Percentiles rank a stretch among this genome's conserved stretches.
Evolutionary conservation across 352 stramenopile genomes (phyloP).

Genomic region (Globisporangium rhizosaccharum): DNA sequence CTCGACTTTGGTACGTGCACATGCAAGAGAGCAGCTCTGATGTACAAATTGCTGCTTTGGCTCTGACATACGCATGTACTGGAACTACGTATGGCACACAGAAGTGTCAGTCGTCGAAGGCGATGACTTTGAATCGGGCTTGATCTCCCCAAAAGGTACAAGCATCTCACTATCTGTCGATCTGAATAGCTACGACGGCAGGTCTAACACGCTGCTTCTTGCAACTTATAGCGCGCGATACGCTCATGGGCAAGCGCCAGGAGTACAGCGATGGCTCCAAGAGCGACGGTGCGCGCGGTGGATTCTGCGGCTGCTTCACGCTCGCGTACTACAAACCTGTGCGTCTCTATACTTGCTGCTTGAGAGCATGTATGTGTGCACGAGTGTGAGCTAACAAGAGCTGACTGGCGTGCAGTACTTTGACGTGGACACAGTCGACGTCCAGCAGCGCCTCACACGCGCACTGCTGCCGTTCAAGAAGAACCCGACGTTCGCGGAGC

Average conservation of each 20-base stretch:
- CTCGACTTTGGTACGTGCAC: constrained; percentile 63
- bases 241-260: constrained; percentile 51
- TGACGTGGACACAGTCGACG: constrained; percentile 78
- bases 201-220: neutral
- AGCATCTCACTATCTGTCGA: neutral
- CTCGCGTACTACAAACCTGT: constrained; percentile 83
- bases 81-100: constrained; percentile 11
- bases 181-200: neutral
- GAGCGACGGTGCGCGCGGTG: constrained; percentile 19
- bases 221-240: constrained; percentile 31
- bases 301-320: constrained; percentile 77
- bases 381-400: neutral
- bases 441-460: constrained; percentile 68
- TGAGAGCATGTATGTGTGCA: neutral
- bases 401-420: constrained; percentile 51
- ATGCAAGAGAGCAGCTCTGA: neutral
- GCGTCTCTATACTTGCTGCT: constrained; percentile 10
- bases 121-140: constrained; percentile 67
- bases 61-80: too few relatives aligned
- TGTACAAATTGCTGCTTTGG: neutral
- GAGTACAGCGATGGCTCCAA: constrained; percentile 32
- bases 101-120: constrained; percentile 72
- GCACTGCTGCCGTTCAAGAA: constrained; percentile 84
- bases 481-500: constrained; percentile 71
- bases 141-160: constrained; percentile 71